Conservation (phyloP, 2,329 filamentous ascomycete species). For the Colletotrichum somersetense region DNA sequence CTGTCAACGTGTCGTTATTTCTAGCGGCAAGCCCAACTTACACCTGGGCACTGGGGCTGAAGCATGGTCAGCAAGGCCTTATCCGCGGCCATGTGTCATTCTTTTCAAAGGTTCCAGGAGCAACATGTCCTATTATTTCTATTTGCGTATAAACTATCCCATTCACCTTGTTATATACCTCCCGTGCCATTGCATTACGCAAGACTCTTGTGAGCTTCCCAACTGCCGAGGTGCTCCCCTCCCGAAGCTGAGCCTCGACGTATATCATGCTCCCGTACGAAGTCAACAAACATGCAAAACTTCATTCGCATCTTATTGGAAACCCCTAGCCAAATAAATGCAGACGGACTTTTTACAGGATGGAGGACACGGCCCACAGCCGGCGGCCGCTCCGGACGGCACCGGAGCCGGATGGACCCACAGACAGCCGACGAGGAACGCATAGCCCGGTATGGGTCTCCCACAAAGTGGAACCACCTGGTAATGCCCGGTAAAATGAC, state of each 20-base stretch:
- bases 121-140: background rate
- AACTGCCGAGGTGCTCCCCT: background rate
- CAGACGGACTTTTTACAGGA: conserved; percentile 20
- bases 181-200: no score
- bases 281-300: no score
- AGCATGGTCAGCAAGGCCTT: background rate
- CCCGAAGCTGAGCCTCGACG: background rate
- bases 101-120: no score
- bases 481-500: conserved; percentile 29
- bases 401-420: background rate
- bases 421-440: conserved; percentile 18
- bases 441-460: conserved; percentile 12
- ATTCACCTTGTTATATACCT: background rate
- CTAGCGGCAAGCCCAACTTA: background rate
- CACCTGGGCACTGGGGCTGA: no score
- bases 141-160: no score
- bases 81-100: background rate
- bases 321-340: background rate
- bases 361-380: conserved; percentile 12
- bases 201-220: background rate
- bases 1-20: background rate
- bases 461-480: conserved; percentile 4
- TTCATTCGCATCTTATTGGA: no score
- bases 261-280: background rate
- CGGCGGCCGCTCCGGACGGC: conserved; percentile 25